Base-by-base conservation (phyloP, 257 asterid species). In the Salvia hispanica region DNA sequence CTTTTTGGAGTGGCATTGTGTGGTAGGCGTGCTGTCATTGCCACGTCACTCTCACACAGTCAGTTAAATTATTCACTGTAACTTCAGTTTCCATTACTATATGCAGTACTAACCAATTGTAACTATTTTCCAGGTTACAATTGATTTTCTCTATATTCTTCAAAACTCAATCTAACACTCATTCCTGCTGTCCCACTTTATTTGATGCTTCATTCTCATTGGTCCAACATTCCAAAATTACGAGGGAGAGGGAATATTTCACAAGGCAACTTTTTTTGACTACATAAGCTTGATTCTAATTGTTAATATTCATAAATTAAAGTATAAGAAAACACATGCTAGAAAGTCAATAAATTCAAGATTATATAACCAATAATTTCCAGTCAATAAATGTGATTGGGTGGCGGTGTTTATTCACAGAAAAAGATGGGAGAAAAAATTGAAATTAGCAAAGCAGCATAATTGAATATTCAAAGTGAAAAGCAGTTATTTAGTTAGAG, bases 381-480 rank as follows among this genome's bases (percentile, higher is more conserved):
- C 4, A 25, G 16, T 51, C 13, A 15, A 28, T 52, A 52, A 53
- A 53, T 53, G 18, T 12, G 28, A 44, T 57, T 57, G 62, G 62
- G 16, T 28, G 58, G 37, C 14, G 9, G 58, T 53, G 55, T 50
- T 50, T 50, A 15, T 6, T 14, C 55, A 21, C 55, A 48, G 55
- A 48, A 48, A 48, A 48, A 14, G 25, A 48, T n/a, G 55, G 28
- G 18, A 51, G 33, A 13, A 34, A 57, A 33, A 33, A 13, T 34
- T 52, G 16, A 9, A 47, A 50, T 9, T 8, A 40, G 45, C 45
- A 8, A 7, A 25, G 28, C 28, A 47, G 55, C 48, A 43, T 42
- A 45, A 55, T 47, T 76, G 72, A 76, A 76, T 72, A 76, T 76
- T 66, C 77, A 76, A 66, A 71, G 68, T n/a, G 52, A 63, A 75